Base-by-base conservation (phyloP, 768 basidiomycete species). In the Calvatia gigantea region DNA sequence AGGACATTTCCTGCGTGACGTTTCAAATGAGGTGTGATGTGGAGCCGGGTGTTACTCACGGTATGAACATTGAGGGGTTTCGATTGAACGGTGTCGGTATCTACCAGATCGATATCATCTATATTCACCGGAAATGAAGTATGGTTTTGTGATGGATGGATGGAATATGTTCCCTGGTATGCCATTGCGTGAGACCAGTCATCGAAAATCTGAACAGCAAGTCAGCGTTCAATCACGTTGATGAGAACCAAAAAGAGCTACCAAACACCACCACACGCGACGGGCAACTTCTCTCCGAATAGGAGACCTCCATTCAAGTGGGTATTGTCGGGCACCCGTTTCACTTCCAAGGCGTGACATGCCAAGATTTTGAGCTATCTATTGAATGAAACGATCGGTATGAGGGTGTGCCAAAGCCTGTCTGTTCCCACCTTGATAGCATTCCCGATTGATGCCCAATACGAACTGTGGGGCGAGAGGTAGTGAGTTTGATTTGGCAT, bases 111-210 rank as follows among this genome's bases (percentile, higher is more conserved):
- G 33, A 14, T 38, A 37, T 67, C 66, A 56, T 67, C 60, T 31
- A 67, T 57, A 46, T 67, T 67, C 6, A 61, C 61, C 28, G 66
- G 66, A 39, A 59, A 59, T 2, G 62, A 63, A 15, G 66, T 67
- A 37, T 64, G 66, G 51, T 67, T 67, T 50, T 67, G 66, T 23
- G 59, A 61, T 27, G 66, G 66, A 44, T 67, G 66, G 11, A 67
- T 59, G 4, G 66, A 60, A 38, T 67, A 67, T 6, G 63, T 58
- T 11, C 64, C 63, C 35, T 67, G 60, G 35, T 67, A 63, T 2
- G 66, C 66, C 31, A 62, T 61, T 17, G 66, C 64, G 54, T 65
- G 61, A 1, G 66, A 64, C 66, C 66, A 67, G 49, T 67, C 66
- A 39, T 63, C 60, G 42, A 62, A 62, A n/a, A 67, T 60, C 66